Percentiles rank a stretch among this genome's conserved stretches.
phyloP scores from a whole-genome alignment of 768 basidiomycete genomes.

The Russula lepida region DNA sequence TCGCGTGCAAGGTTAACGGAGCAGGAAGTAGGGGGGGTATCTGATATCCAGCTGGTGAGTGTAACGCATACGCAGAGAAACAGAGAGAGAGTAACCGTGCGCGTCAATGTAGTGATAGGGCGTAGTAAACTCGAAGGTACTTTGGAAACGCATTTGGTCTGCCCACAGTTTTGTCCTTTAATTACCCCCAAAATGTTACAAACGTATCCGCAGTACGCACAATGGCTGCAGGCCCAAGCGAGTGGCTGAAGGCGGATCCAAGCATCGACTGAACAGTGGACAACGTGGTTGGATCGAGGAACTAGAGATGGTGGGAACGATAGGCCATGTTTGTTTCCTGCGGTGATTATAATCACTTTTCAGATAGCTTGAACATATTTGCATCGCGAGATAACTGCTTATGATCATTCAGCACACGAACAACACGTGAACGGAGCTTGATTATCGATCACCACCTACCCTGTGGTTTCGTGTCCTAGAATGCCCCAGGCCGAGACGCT shows the following conservation, averaged over 20 bases:
- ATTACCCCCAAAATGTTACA: not conserved
- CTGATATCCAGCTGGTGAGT: conserved; percentile 4
- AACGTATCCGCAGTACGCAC: conserved; percentile 25
- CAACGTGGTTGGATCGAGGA: conserved; percentile 41
- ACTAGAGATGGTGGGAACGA: conserved; percentile 27
- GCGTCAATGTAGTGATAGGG: conserved; percentile 40
- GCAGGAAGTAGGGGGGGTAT: conserved; percentile 41
- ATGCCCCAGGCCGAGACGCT: conserved; percentile 23
- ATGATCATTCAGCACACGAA: not conserved
- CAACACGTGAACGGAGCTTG: not conserved
- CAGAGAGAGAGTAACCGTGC: not conserved
- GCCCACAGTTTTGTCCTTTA: conserved; percentile 37
- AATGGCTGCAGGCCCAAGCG: conserved; percentile 42
- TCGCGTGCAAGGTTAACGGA: conserved; percentile 42
- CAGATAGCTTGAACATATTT: not conserved
- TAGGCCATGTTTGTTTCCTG: not conserved
- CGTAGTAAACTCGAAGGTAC: conserved; percentile 22
- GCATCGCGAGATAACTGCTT: conserved; percentile 14
- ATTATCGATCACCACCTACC: conserved; percentile 16
- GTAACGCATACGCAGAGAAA: not conserved
- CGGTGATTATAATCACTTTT: not conserved
- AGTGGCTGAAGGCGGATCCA: conserved; percentile 35
- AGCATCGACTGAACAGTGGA: conserved; percentile 40
- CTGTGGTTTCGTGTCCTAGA: conserved; percentile 24
- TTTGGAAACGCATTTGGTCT: conserved; percentile 37